Evolutionary conservation across 306 rosid species (phyloP), one percentile per base, ranked within the genome.

Genomic region (Lagenaria siceraria): DNA sequence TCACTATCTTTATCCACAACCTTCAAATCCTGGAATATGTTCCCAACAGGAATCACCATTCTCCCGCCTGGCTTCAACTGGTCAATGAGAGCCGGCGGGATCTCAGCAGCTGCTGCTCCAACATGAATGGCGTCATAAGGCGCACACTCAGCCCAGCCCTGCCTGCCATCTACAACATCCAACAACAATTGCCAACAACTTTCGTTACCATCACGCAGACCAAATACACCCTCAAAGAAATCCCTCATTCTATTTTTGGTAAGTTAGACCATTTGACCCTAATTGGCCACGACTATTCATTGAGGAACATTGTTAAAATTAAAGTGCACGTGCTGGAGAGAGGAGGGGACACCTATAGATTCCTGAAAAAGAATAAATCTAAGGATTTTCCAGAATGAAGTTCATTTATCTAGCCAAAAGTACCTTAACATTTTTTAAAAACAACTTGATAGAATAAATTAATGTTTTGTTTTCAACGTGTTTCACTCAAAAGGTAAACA

Each of bases 101-200:
- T 92, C 86, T 96, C 96, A 6, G 88, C 76, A 40, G 97, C 97
- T 0, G 99, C 99, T 31, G 98, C 99, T 70, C 99, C 99, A 7
- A 96, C 99, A 52, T 92, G 98, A 82, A 96, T 92, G 35, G 99
- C 96, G 74, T 92, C 96, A 69, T 92, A 96, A n/a, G 99, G 90
- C 36, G 88, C 96, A 76, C 55, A 84, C 83, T 88, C 96, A 0
- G 90, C 86, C 97, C 97, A 96, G 55, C 98, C 98, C 66, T 84
- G 78, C 88, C 99, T 88, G 69, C 99, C 98, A 84, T 96, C 99
- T 96, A 87, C 73, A 42, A 75, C 55, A 56, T 38, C 65, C 79
- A 58, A 49, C 74, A 75, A 69, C 35, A 9, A 53, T 53, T 42
- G 21, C 3, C 61, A 49, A 22, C 10, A 78, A 35, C 59, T 21